These are phyloP conservation scores for Metschnikowia shivogae DNA, from an alignment of 805 yeast species.

Conservation along the genomic window DNA sequence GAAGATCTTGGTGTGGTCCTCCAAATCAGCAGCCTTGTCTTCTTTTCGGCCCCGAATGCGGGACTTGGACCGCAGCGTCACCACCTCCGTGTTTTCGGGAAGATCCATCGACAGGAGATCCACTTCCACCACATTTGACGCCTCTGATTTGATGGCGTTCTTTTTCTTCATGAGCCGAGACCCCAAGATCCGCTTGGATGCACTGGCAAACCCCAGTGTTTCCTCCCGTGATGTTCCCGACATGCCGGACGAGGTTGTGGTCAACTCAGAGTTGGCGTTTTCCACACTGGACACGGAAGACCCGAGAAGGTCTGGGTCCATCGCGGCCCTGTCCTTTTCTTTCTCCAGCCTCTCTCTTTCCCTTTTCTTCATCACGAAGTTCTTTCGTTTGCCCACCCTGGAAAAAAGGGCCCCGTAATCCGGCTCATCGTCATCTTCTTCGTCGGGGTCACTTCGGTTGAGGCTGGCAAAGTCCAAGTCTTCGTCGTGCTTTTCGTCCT, in stretches of 20 bases:
- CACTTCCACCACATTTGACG: slow-evolving; percentile 31
- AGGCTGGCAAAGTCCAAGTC: neutral
- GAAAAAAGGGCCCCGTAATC: slow-evolving; percentile 43
- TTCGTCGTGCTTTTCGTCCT: slow-evolving; percentile 16
- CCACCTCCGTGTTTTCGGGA: slow-evolving; percentile 37
- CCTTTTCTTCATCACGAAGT: slow-evolving; percentile 22
- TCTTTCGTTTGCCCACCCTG: slow-evolving; percentile 39
- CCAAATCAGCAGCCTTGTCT: slow-evolving; percentile 50
- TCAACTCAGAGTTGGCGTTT: slow-evolving; percentile 11
- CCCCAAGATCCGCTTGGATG: slow-evolving; percentile 39
- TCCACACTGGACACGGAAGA: slow-evolving; percentile 15
- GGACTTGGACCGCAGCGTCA: slow-evolving; percentile 27
- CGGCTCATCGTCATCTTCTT: slow-evolving; percentile 23
- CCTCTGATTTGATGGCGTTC: slow-evolving; percentile 2
- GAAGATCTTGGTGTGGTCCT: slow-evolving; percentile 50
- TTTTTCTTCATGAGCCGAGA: slow-evolving; percentile 36
- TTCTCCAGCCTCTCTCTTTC: slow-evolving; percentile 15
- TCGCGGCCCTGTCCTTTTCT: neutral
- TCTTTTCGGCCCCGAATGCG: slow-evolving; percentile 61
- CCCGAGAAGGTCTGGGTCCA: neutral
- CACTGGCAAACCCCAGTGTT: slow-evolving; percentile 25
- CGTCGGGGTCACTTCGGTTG: neutral
- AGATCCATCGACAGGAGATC: slow-evolving; percentile 37
- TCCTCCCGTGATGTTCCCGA: neutral
- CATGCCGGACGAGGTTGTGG: slow-evolving; percentile 8